These are phyloP conservation scores for Tylopilus intermedius DNA, from an alignment of 768 basidiomycete genomes.

Conservation along the genomic window DNA sequence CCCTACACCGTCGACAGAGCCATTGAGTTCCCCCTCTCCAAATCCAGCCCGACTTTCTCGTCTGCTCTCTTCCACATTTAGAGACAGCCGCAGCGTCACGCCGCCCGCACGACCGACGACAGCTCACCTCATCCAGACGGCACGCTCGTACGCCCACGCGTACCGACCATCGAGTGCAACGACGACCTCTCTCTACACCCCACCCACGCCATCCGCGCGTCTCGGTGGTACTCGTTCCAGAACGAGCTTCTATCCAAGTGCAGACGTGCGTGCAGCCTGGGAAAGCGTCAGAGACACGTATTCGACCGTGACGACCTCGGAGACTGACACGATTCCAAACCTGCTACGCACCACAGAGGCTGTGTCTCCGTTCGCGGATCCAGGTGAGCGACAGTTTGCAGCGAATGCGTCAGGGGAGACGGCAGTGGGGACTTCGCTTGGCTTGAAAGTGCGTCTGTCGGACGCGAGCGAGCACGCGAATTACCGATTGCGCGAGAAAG, in stretches of 20 bases:
- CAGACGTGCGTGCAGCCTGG: neutral
- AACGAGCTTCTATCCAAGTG: conserved; percentile 5
- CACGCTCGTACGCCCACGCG: conserved; percentile 14
- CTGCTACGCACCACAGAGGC: conserved; percentile 1
- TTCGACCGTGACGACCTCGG: conserved; percentile 21
- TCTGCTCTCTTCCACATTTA: conserved; percentile 21
- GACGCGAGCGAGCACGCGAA: conserved; percentile 23
- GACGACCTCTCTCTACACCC: conserved; percentile 15
- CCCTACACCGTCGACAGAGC: conserved; percentile 14
- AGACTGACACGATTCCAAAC: conserved; percentile 10
- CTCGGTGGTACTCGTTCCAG: conserved; percentile 14
- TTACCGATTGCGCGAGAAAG: conserved; percentile 20
- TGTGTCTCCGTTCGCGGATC: neutral
- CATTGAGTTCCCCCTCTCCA: neutral
- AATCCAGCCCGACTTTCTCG: conserved; percentile 16
- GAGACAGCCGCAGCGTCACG: conserved; percentile 2
- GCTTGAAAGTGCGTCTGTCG: conserved; percentile 19
- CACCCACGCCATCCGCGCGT: conserved; percentile 3
- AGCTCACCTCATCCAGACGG: conserved; percentile 15
- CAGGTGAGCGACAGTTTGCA: neutral
- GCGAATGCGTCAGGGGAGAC: neutral
- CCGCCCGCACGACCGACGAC: conserved; percentile 12
- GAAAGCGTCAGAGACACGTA: conserved; percentile 14
- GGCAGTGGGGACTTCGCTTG: conserved; percentile 9
- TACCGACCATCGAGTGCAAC: conserved; percentile 12